These are phyloP conservation scores for Phaeosphaeriaceae sp. DNA, from an alignment of 2,329 filamentous ascomycete species.

Conservation along the genomic window DNA sequence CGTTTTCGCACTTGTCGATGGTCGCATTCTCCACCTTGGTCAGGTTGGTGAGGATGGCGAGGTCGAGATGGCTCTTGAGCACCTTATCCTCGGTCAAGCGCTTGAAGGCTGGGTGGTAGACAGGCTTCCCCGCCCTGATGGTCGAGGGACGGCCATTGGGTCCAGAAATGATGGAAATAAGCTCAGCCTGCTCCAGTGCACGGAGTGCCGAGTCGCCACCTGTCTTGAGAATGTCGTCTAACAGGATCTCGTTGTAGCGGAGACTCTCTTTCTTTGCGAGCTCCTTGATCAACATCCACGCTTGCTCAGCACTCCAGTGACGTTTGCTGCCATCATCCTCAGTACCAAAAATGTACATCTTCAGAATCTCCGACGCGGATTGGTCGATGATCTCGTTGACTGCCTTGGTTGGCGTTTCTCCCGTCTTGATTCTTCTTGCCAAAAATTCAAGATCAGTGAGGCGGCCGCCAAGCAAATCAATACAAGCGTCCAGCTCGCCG, in stretches of 20 bases:
- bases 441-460: conserved; percentile 96
- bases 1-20: conserved; percentile 81
- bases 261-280: conserved; percentile 74
- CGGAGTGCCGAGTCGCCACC: conserved; percentile 80
- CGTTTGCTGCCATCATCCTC: conserved; percentile 63
- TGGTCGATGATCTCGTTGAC: conserved; percentile 90
- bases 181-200: conserved; percentile 82
- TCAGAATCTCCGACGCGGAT: conserved; percentile 86
- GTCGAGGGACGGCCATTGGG: conserved; percentile 77
- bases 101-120: conserved; percentile 85
- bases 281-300: conserved; percentile 85
- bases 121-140: conserved; percentile 83
- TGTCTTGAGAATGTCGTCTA: conserved; percentile 76
- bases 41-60: conserved; percentile 73
- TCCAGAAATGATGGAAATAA: conserved; percentile 77
- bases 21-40: conserved; percentile 75
- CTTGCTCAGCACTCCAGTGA: conserved; percentile 84
- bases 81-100: conserved; percentile 75
- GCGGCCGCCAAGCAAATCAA: conserved; percentile 83
- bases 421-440: conserved; percentile 85
- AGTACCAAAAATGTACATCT: conserved; percentile 80
- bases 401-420: conserved; percentile 81
- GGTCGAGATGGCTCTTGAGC: conserved; percentile 72
- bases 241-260: conserved; percentile 84
- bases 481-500: conserved; percentile 79